Conservation (phyloP, 306 rosid species). For the Heteromeles arbutifolia region DNA sequence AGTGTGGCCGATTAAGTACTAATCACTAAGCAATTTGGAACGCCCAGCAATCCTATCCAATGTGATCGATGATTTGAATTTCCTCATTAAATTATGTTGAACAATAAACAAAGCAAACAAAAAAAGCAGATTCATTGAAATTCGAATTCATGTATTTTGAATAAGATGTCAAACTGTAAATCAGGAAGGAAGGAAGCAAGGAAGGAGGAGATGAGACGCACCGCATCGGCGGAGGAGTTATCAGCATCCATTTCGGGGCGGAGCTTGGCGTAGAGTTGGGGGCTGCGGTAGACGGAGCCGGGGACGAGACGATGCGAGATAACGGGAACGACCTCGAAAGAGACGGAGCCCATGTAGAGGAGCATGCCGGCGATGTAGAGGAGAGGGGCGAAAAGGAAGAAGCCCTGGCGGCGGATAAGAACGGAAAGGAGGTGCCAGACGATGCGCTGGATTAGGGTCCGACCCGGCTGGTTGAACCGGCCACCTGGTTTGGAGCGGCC, state of each 20-base stretch:
- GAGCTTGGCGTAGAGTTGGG: conserved; percentile 60
- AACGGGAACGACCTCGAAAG: conserved; percentile 66
- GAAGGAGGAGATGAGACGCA: conserved; percentile 16
- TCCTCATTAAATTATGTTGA: neutral
- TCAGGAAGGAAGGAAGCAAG: neutral
- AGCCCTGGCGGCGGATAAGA: conserved; percentile 81
- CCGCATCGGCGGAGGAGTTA: conserved; percentile 75
- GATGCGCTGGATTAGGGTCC: conserved; percentile 50
- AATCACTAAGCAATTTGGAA: neutral
- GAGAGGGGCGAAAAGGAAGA: conserved; percentile 92
- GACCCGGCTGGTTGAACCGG: conserved; percentile 38
- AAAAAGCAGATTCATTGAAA: neutral
- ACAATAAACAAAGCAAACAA: neutral
- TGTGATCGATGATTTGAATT: neutral
- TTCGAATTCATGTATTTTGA: neutral
- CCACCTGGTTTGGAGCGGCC: conserved; percentile 57
- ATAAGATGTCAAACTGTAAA: neutral
- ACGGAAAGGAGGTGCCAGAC: conserved; percentile 66
- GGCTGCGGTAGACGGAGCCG: conserved; percentile 78
- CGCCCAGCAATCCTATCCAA: neutral
- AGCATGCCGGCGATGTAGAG: conserved; percentile 88
- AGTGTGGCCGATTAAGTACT: neutral
- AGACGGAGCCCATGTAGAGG: conserved; percentile 73
- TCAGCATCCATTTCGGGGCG: conserved; percentile 67
- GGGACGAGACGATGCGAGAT: conserved; percentile 64